Evolutionary conservation across 371 early-diverging fungal species (phyloP).

Genomic region (Circinella minor): DNA sequence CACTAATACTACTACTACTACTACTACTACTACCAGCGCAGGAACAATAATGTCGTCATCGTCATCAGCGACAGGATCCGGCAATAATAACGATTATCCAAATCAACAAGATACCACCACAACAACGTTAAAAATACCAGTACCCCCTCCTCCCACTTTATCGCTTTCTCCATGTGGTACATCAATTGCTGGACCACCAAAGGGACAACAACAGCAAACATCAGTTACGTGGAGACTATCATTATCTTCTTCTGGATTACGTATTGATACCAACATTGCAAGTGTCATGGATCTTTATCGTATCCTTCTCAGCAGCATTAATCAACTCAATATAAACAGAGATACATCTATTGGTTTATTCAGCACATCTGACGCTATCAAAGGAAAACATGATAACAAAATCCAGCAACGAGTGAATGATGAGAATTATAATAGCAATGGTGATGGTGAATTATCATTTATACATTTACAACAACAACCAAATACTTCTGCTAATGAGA

Average conservation of each 20-base stretch:
- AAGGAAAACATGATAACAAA: conserved; percentile 10
- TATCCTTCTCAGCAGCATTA: conserved; percentile 49
- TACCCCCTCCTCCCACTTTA: too few species aligned
- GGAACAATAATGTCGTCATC: not conserved
- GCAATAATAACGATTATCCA: too few species aligned
- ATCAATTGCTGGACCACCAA: too few species aligned
- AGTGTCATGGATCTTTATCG: conserved; percentile 55
- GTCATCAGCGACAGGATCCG: too few species aligned
- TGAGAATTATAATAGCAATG: not conserved
- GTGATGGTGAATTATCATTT: not conserved
- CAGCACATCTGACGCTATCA: conserved; percentile 34
- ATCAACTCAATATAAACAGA: conserved; percentile 50
- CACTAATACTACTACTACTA: not conserved
- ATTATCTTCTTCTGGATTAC: conserved; percentile 50
- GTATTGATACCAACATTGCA: conserved; percentile 56
- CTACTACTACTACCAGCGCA: conserved; percentile 12
- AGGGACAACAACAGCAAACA: conserved; percentile 18
- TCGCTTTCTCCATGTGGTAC: too few species aligned
- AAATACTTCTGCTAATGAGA: not conserved
- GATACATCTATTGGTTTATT: conserved; percentile 42
- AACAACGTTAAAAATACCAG: too few species aligned
- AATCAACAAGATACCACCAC: too few species aligned
- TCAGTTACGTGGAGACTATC: conserved; percentile 56
- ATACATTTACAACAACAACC: conserved; percentile 10
- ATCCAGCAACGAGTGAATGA: not conserved